Conservation (phyloP, 2,329 filamentous ascomycete genomes). For the Pestalotiopsis sp. region DNA sequence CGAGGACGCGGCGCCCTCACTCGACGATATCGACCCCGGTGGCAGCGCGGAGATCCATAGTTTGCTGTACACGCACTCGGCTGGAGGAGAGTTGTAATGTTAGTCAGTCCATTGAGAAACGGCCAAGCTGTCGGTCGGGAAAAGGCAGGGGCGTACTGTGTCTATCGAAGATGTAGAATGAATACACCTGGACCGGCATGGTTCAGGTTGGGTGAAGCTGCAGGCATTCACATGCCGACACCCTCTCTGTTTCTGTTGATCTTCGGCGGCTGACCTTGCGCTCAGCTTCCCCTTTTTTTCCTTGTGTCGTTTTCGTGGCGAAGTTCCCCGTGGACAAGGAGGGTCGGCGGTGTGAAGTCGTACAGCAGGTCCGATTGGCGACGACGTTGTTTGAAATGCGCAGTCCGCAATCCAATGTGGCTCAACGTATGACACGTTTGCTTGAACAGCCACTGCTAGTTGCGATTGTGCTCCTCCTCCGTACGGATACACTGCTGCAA, state of each 20-base stretch:
- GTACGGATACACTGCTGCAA: neutral
- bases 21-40: constrained; percentile 43
- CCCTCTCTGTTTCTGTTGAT: neutral
- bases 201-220: constrained; percentile 24
- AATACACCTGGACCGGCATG: constrained; percentile 82
- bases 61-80: constrained; percentile 95
- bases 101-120: constrained; percentile 11
- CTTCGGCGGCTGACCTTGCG: neutral
- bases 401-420: neutral
- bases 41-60: constrained; percentile 66
- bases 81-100: constrained; percentile 44
- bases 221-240: constrained; percentile 12
- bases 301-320: neutral
- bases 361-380: neutral
- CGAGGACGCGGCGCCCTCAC: constrained; percentile 33
- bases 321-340: neutral
- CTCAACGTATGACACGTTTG: neutral
- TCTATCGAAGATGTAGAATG: constrained; percentile 98
- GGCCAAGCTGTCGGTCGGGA: neutral
- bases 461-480: neutral
- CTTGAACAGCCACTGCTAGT: neutral
- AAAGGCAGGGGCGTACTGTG: constrained; percentile 67
- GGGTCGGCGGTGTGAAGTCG: neutral
- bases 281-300: neutral
- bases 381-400: neutral